Evolutionary conservation across 345 rosid species (phyloP), one percentile per base, ranked within the genome.

Genomic region (Cardamine occulta): DNA sequence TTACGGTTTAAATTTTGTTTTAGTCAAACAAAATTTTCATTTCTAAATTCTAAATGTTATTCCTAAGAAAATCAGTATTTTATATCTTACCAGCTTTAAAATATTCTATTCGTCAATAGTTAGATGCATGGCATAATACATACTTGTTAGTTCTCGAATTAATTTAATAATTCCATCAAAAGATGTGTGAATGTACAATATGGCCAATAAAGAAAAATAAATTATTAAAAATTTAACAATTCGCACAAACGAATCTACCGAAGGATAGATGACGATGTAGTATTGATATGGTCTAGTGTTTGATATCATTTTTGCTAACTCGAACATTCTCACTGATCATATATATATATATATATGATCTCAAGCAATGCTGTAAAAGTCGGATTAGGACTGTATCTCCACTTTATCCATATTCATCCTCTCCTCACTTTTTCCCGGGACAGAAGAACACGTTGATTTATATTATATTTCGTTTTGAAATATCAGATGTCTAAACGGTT

Each of bases 211-310:
- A 64, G 65, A 34, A 34, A 45, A 56, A 32, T 10, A 19, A 56
- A 44, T 11, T 10, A 21, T 65, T 52, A 32, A n/a, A 7, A 23
- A 6, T 2, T 2, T 35, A 34, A 34, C 23, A 57, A 12, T 34
- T 54, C 40, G 42, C 23, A 35, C 52, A 74, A 57, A 48, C n/a
- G 59, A 47, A 74, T 14, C 51, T 23, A n/a, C 13, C 10, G 15
- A 21, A 65, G 5, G 18, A 11, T 66, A 57, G 61, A 57, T 73
- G 72, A 17, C 12, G 37, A 34, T 34, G 72, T 65, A 65, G 45
- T 24, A 74, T 65, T 74, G 77, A 31, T 32, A 23, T 23, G 39
- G 51, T 55, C 28, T 39, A 47, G 40, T 57, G 64, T 74, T 26
- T 44, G 8, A 55, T 21, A 64, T n/a, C 12, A 64, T 44, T 74